Conservation (phyloP, 208 protist genomes). For the Trypanosoma lewisi region DNA sequence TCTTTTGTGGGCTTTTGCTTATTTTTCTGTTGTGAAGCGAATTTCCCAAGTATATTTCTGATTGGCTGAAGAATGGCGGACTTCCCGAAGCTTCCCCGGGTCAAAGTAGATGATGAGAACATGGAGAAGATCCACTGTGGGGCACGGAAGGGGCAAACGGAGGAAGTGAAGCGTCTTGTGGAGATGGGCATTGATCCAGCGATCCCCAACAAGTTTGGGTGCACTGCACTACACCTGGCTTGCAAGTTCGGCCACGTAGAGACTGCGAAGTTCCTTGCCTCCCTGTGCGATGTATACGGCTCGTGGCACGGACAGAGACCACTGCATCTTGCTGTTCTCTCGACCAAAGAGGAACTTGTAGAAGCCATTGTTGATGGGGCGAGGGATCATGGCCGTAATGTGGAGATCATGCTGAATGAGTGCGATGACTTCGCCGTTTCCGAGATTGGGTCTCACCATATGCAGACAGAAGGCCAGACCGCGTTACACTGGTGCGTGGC, state of each 20-base stretch:
- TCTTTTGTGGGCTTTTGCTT: background rate
- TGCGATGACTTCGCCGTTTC: slow-evolving; percentile 68
- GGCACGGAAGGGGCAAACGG: slow-evolving; percentile 73
- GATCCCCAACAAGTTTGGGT: slow-evolving; percentile 85
- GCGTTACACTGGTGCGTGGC: slow-evolving; percentile 84
- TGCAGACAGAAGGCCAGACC: slow-evolving; percentile 59
- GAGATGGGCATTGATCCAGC: slow-evolving; percentile 59
- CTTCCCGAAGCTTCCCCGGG: slow-evolving; percentile 58
- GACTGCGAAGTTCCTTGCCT: slow-evolving; percentile 62
- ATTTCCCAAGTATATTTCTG: background rate
- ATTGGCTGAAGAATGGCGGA: slow-evolving; percentile 37
- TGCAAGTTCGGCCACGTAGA: slow-evolving; percentile 81
- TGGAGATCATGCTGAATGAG: slow-evolving; percentile 74
- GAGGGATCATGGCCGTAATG: slow-evolving; percentile 45
- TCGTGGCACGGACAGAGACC: slow-evolving; percentile 83
- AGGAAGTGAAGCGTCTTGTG: slow-evolving; percentile 78
- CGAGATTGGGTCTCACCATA: slow-evolving; percentile 53
- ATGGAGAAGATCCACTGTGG: slow-evolving; percentile 88
- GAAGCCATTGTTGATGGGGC: slow-evolving; percentile 54
- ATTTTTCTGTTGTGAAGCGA: slow-evolving; percentile 8
- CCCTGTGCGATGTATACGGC: slow-evolving; percentile 49
- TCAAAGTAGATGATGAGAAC: slow-evolving; percentile 84
- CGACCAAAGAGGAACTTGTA: slow-evolving; percentile 65
- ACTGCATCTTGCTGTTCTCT: slow-evolving; percentile 76
- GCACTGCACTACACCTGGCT: slow-evolving; percentile 83